These are phyloP conservation scores for Solanum medicagineum DNA, from an alignment of 257 asterid genomes.

Conservation along the genomic window DNA sequence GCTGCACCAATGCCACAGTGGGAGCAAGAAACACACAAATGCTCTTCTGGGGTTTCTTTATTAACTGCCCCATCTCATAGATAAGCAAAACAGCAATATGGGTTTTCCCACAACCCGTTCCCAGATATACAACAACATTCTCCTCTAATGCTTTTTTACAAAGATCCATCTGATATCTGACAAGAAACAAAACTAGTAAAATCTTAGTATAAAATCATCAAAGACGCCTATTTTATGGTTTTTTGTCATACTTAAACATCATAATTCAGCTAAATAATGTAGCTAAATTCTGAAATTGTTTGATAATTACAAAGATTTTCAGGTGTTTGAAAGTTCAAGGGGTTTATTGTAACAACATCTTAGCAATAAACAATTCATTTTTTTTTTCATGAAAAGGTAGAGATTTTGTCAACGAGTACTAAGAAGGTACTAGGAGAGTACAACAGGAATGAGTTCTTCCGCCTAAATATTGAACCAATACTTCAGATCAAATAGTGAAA, in stretches of 20 bases:
- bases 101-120: slow-evolving; percentile 96
- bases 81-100: slow-evolving; percentile 87
- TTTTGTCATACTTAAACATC: not conserved
- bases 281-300: not conserved
- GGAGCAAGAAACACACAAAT: slow-evolving; percentile 93
- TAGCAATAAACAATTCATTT: not conserved
- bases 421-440: not conserved
- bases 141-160: slow-evolving; percentile 81
- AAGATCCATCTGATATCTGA: slow-evolving; percentile 86
- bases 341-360: not conserved
- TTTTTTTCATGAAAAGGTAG: not conserved
- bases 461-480: not conserved
- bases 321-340: not conserved
- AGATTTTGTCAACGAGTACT: not conserved
- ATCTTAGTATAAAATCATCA: not conserved
- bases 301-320: not conserved
- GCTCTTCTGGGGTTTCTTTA: slow-evolving; percentile 76
- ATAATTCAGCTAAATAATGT: not conserved
- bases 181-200: not conserved
- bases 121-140: slow-evolving; percentile 69
- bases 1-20: slow-evolving; percentile 84
- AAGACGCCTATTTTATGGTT: not conserved
- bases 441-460: not conserved
- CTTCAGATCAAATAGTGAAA: not conserved
- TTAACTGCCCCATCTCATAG: slow-evolving; percentile 79